phyloP scores from a whole-genome alignment of 306 rosid genomes.

The Sesbania bispinosa region DNA sequence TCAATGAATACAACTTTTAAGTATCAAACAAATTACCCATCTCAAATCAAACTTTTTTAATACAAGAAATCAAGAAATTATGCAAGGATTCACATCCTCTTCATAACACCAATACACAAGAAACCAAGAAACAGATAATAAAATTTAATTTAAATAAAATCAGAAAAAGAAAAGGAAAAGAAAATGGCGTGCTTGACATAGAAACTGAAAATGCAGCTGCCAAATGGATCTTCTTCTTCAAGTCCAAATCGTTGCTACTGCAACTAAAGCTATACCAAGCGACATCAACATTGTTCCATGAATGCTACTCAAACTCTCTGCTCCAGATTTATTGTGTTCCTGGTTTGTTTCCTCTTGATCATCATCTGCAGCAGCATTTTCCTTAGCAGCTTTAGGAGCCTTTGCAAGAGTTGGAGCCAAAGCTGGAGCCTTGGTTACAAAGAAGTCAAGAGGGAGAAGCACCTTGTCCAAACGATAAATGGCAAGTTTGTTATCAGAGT shows the following conservation, averaged over 20 bases:
- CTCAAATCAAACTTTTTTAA: not conserved
- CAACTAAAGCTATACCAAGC: constrained; percentile 23
- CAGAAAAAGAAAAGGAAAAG: no score
- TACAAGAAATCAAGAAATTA: not conserved
- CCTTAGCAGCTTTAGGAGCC: constrained; percentile 43
- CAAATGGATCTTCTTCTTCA: constrained; percentile 5
- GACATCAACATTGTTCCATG: constrained; percentile 24
- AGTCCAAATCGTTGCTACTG: constrained; percentile 16
- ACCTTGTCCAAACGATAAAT: constrained; percentile 56
- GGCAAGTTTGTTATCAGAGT: constrained; percentile 50
- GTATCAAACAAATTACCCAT: not conserved
- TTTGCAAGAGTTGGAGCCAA: constrained; percentile 45
- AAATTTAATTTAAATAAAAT: not conserved
- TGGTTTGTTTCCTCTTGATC: constrained; percentile 18
- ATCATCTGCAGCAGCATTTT: constrained; percentile 14
- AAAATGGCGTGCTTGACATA: not conserved
- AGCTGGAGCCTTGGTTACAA: constrained; percentile 46
- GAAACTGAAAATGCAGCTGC: constrained; percentile 1
- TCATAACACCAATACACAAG: not conserved
- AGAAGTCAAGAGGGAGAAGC: constrained; percentile 57
- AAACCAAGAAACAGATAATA: not conserved
- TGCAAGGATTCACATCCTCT: not conserved
- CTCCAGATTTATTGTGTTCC: constrained; percentile 42
- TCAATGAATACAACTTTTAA: not conserved
- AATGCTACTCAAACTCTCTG: constrained; percentile 9